These are phyloP conservation scores for Pseudoneurospora amorphoporcata DNA, from an alignment of 495 filamentous ascomycete genomes.

Conservation along the genomic window DNA sequence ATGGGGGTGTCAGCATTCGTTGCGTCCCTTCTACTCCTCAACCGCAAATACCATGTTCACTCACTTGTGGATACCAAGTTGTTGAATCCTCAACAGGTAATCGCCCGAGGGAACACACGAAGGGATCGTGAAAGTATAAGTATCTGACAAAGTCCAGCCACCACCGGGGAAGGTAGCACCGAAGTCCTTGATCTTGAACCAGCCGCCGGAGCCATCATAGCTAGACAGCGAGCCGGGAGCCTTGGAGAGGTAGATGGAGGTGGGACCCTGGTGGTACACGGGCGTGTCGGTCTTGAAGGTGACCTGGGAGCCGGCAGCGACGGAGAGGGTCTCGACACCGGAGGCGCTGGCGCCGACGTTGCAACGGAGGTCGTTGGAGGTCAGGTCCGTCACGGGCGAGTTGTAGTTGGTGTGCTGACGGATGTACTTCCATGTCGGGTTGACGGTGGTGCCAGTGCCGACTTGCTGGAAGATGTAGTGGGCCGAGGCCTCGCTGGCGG, in stretches of 20 bases:
- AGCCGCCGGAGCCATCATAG: conserved; percentile 42
- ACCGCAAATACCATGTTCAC: background rate
- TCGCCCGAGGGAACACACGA: conserved; percentile 43
- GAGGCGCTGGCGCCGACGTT: conserved; percentile 42
- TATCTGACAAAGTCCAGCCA: conserved; percentile 22
- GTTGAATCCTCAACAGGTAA: conserved; percentile 53
- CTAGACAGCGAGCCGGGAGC: conserved; percentile 31
- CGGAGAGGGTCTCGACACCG: conserved; percentile 33
- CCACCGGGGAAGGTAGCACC: conserved; percentile 29
- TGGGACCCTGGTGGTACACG: conserved; percentile 52
- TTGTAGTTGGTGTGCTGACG: conserved; percentile 50
- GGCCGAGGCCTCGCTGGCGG: conserved; percentile 28
- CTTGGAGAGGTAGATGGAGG: conserved; percentile 42
- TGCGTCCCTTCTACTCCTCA: background rate
- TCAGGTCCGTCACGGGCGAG: conserved; percentile 47
- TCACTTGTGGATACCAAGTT: conserved; percentile 49
- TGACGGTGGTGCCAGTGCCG: conserved; percentile 31
- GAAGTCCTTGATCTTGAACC: conserved; percentile 48
- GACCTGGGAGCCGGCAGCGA: conserved; percentile 41
- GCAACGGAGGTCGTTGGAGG: conserved; percentile 46
- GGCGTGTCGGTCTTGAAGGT: conserved; percentile 41
- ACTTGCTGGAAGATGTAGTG: conserved; percentile 46
- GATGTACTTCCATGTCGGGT: conserved; percentile 39
- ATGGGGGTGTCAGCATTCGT: background rate
- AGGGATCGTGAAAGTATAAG: conserved; percentile 47